Base-by-base conservation (phyloP, 2,329 filamentous ascomycete genomes). In the Chalaropsis ovoidea region DNA sequence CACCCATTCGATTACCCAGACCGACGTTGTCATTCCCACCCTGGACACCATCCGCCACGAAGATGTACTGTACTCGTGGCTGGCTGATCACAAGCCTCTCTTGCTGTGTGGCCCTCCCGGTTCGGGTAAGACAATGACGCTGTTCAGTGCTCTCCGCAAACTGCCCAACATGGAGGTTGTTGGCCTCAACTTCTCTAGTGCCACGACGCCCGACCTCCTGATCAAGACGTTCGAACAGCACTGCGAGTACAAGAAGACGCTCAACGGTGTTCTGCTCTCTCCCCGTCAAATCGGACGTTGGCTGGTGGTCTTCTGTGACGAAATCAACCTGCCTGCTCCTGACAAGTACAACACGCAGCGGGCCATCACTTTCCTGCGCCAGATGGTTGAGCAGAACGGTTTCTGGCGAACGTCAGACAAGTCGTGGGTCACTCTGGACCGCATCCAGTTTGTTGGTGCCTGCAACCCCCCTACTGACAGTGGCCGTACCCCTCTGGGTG, bases 191-290 rank as follows among this genome's bases (percentile, higher is more conserved):
- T 99, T 99, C 76, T 99, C 95, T 3, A 99, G 94, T 71, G 95
- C 94, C 1, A 99, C 95, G 0, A 99, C 94, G 0, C 95, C 94
- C 0, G 95, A 99, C 75, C 84, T 99, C 35, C 83, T 99, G 68
- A 92, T 99, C 79, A 99, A 99, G 81, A 99, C 95, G 0, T 96
- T 99, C 70, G 94, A 99, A 77, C 95, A 99, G 74, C 96, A 99
- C 76, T 99, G 94, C 77, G 94, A 99, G 76, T 99, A 99, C 78
- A 95, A 93, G 80, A 99, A 99, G 82, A 97, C 94, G 0, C 79
- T 97, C 61, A 97, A 94, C 73, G 94, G 94, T 52, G 91, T 97
- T 22, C 88, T 96, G 72, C 87, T 99, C 69, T 95, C 93, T 27
- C 94, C 94, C 0, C 95, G 88, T 6, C 95, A 99, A 74, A 95